Conservation (phyloP, 2,329 filamentous ascomycete species). For the Ascochyta clinopodiicola region DNA sequence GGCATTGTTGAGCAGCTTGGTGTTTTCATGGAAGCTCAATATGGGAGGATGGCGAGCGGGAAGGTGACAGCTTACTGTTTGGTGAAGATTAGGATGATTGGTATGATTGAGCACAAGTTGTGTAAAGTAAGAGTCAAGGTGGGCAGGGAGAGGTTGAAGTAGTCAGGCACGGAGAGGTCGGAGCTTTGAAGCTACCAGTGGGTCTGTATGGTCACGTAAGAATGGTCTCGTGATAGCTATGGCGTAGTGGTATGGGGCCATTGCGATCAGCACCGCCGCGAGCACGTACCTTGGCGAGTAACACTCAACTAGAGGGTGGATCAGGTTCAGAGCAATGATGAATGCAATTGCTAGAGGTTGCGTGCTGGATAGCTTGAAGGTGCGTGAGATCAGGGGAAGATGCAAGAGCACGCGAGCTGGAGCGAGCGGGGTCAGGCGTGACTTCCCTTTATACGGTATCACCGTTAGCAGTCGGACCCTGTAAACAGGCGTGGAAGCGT, state of each 20-base stretch:
- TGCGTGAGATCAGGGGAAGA: conserved; percentile 26
- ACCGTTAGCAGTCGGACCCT: conserved; percentile 11
- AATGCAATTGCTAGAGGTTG: conserved; percentile 1
- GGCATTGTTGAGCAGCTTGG: neutral
- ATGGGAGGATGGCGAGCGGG: neutral
- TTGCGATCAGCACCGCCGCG: conserved; percentile 27
- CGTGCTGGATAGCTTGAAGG: conserved; percentile 8
- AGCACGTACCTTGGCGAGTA: conserved; percentile 39
- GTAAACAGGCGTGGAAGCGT: conserved; percentile 8
- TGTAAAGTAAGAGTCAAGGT: conserved; percentile 21
- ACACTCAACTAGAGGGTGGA: conserved; percentile 7
- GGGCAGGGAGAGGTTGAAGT: conserved; percentile 34
- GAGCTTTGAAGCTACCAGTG: conserved; percentile 34
- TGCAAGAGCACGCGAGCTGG: conserved; percentile 19
- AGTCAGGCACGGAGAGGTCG: conserved; percentile 36
- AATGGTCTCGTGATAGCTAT: conserved; percentile 41
- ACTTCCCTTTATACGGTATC: conserved; percentile 14
- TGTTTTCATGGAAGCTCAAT: conserved; percentile 11
- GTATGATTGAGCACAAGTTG: conserved; percentile 26
- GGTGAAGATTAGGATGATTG: conserved; percentile 14
- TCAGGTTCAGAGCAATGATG: neutral
- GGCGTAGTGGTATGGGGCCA: conserved; percentile 28
- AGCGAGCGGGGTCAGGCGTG: conserved; percentile 16
- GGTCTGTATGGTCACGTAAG: conserved; percentile 33
- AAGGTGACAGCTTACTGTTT: conserved; percentile 38